Base-by-base conservation (phyloP, 2,329 filamentous ascomycete species). In the Xylaria sp. region DNA sequence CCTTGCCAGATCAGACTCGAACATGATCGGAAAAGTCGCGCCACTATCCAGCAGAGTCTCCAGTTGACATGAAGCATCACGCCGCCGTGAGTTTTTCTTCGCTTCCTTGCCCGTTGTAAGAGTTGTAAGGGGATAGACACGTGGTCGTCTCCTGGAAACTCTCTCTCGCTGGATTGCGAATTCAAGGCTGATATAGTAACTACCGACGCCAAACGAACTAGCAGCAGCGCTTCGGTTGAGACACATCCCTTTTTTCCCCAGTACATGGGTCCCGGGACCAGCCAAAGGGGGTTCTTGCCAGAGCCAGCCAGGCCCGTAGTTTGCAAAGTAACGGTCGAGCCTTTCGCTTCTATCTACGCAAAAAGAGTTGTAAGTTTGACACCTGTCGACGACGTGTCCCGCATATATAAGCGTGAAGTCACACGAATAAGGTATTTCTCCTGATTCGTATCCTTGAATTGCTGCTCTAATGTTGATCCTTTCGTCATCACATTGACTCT, bases 251-350 rank as follows among this genome's bases (percentile, higher is more conserved):
- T 77, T 80, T 60, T 77, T 80, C 23, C 77, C 80, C 8, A 77
- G 45, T 20, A 70, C 63, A 1, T 58, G 70, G 2, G 32, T 71
- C 18, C 55, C 57, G 28, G 69, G 48, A 13, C 74, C 73, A 25
- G 77, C 70, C 2, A 84, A 74, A 0, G 83, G 82, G 3, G 80
- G 78, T 66, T 85, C 83, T 61, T 81, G 81, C 82, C 82, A 85
- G 13, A 84, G 76, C 80, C 81, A 84, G 9, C 81, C 82, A 0
- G 76, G 72, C 2, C 83, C 83, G 68, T 82, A 67, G 12, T 69
- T 50, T 4, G 70, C 73, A 41, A 57, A 72, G 63, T 84, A 84
- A 1, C 73, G 75, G 64, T 82, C 80, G 12, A 84, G 77, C 28
- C 81, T 78, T 18, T 77, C 77, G 12, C 67, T 63, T 65, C 83